Evolutionary conservation across 306 rosid genomes (phyloP).

Genomic region (Vigna radiata): DNA sequence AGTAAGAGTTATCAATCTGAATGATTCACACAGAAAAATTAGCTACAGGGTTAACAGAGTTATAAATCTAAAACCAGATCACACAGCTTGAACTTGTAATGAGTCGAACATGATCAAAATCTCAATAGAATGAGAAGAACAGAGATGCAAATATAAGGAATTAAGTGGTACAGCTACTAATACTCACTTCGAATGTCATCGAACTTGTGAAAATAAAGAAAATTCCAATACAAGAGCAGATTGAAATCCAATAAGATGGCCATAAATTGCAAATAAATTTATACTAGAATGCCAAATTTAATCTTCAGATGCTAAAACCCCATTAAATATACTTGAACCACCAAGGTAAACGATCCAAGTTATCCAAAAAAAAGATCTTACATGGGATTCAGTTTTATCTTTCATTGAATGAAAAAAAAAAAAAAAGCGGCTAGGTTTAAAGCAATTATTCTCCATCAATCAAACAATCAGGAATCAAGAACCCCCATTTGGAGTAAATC

Average conservation of each 20-base stretch:
- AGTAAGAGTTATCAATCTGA: slow-evolving; percentile 55
- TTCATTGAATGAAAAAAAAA: slow-evolving; percentile 19
- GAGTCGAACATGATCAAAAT: slow-evolving; percentile 7
- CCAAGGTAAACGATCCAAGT: slow-evolving; percentile 10
- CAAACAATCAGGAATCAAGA: slow-evolving; percentile 26
- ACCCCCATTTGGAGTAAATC: slow-evolving; percentile 30
- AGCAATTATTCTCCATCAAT: slow-evolving; percentile 41
- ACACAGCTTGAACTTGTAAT: slow-evolving; percentile 24
- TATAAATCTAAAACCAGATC: slow-evolving; percentile 19
- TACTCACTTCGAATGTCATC: not conserved
- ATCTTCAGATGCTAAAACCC: not conserved
- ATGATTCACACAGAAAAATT: slow-evolving; percentile 71
- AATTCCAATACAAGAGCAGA: not conserved
- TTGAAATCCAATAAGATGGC: slow-evolving; percentile 14
- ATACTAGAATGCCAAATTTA: not conserved
- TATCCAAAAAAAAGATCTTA: not conserved
- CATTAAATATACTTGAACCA: slow-evolving; percentile 8
- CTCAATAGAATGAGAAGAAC: not conserved
- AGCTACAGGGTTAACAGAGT: slow-evolving; percentile 44
- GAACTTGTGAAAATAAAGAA: slow-evolving; percentile 21
- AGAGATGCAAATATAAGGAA: slow-evolving; percentile 20
- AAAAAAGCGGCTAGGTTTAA: not conserved
- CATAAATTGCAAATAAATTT: slow-evolving; percentile 28
- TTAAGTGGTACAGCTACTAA: not conserved
- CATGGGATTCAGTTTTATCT: not conserved